phyloP scores from a whole-genome alignment of 257 asterid genomes.

The Dorcoceras hygrometricum region DNA sequence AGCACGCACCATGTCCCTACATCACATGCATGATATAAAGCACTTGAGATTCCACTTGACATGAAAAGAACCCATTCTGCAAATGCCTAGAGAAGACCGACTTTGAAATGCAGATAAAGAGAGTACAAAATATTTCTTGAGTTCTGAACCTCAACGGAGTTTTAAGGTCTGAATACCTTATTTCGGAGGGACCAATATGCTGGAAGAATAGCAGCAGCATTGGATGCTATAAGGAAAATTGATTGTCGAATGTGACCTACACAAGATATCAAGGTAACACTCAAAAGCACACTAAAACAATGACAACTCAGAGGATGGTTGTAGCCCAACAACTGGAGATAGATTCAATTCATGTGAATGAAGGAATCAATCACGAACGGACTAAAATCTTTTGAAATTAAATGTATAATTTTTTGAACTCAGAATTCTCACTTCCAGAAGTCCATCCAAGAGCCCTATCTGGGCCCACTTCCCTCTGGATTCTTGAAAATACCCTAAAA shows the following conservation, averaged over 20 bases:
- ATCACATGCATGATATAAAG: conserved; percentile 91
- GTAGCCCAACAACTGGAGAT: neutral
- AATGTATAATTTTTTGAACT: neutral
- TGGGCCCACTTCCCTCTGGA: neutral
- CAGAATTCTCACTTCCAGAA: neutral
- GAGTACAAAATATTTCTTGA: neutral
- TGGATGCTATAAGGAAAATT: conserved; percentile 82
- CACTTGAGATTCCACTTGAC: conserved; percentile 89
- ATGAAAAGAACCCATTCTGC: conserved; percentile 97
- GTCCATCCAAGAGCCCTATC: neutral
- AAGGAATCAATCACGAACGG: neutral
- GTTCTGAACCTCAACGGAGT: too few species aligned
- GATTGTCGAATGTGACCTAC: conserved; percentile 88
- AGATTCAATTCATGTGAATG: neutral
- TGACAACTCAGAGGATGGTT: neutral
- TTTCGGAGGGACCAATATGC: conserved; percentile 93
- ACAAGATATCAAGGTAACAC: conserved; percentile 36
- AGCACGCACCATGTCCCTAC: conserved; percentile 95
- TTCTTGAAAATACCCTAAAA: neutral
- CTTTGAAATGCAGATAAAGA: neutral
- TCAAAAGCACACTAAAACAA: conserved; percentile 14
- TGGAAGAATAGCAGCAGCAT: conserved; percentile 92
- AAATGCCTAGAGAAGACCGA: conserved; percentile 57
- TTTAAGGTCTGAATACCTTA: conserved; percentile 50
- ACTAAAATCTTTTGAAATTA: neutral